Percentiles rank a stretch among this genome's conserved stretches.
Evolutionary conservation across 2,329 filamentous ascomycete genomes (phyloP).

Genomic region (Clarireedia sp.): DNA sequence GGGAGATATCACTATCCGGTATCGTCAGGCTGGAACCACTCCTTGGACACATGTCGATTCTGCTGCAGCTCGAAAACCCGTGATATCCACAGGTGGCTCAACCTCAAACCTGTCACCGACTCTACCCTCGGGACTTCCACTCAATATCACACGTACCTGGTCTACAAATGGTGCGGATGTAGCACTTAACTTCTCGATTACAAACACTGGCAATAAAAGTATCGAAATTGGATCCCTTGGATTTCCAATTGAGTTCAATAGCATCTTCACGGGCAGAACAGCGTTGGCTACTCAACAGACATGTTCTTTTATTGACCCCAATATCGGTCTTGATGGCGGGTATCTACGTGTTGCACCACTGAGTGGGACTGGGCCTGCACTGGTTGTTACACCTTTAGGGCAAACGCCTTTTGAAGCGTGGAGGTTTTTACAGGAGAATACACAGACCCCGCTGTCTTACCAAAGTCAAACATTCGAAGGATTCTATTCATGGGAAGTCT

Average conservation of each 20-base stretch:
- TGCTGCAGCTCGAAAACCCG: conserved; percentile 32
- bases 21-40: conserved; percentile 34
- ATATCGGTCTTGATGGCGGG: conserved; percentile 51
- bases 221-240: conserved; percentile 50
- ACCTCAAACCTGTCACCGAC: conserved; percentile 36
- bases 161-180: conserved; percentile 40
- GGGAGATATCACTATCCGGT: conserved; percentile 49
- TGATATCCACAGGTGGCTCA: conserved; percentile 28
- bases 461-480: conserved; percentile 50
- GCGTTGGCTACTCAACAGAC: conserved; percentile 40
- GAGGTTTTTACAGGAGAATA: conserved; percentile 41
- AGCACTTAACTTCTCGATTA: conserved; percentile 43
- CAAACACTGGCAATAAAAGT: conserved; percentile 33
- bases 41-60: conserved; percentile 43
- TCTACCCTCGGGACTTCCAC: conserved; percentile 30
- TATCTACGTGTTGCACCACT: conserved; percentile 47
- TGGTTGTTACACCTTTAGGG: conserved; percentile 41
- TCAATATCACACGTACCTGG: conserved; percentile 47
- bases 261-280: conserved; percentile 46
- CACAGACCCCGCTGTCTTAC: conserved; percentile 35
- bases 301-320: conserved; percentile 51
- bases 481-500: conserved; percentile 52
- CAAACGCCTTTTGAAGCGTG: conserved; percentile 47
- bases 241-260: conserved; percentile 54
- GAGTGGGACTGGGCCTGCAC: conserved; percentile 42